Conservation (phyloP, 805 yeast genomes). For the Helenozyma rhizophorensis region DNA sequence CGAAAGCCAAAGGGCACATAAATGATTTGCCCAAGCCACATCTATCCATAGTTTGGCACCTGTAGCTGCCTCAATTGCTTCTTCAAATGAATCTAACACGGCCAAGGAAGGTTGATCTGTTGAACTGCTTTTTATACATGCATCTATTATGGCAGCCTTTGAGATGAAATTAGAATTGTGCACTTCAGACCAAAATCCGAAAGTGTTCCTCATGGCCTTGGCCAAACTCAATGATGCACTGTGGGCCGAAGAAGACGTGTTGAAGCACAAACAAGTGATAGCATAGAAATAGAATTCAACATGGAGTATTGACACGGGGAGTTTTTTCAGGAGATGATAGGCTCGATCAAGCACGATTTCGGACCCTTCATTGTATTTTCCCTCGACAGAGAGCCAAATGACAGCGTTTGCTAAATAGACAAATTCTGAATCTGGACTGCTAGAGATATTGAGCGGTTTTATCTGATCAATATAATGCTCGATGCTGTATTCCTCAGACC, state of each 20-base stretch:
- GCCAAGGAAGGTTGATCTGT: conserved; percentile 24
- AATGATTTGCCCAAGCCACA: conserved; percentile 35
- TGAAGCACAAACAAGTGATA: conserved; percentile 11
- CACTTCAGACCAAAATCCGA: conserved; percentile 30
- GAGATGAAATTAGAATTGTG: conserved; percentile 36
- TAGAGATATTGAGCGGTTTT: background rate
- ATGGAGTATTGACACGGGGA: conserved; percentile 21
- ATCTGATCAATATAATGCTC: conserved; percentile 7
- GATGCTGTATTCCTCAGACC: conserved; percentile 6
- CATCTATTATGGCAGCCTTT: conserved; percentile 33
- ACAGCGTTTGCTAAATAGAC: conserved; percentile 12
- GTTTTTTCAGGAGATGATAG: conserved; percentile 17
- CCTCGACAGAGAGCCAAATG: conserved; percentile 11
- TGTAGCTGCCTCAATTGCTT: conserved; percentile 38
- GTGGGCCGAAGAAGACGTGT: too few relatives aligned
- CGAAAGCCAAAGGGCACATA: conserved; percentile 41
- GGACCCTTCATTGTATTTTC: conserved; percentile 16
- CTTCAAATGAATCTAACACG: conserved; percentile 42
- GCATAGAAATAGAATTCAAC: conserved; percentile 19
- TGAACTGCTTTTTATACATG: conserved; percentile 19
- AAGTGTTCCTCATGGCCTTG: conserved; percentile 16
- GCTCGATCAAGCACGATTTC: conserved; percentile 11
- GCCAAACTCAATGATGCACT: conserved; percentile 19
- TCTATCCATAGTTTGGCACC: conserved; percentile 30
- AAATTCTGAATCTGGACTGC: conserved; percentile 12